phyloP scores from a whole-genome alignment of 371 early-diverging fungal species.

The Apophysomyces variabilis region DNA sequence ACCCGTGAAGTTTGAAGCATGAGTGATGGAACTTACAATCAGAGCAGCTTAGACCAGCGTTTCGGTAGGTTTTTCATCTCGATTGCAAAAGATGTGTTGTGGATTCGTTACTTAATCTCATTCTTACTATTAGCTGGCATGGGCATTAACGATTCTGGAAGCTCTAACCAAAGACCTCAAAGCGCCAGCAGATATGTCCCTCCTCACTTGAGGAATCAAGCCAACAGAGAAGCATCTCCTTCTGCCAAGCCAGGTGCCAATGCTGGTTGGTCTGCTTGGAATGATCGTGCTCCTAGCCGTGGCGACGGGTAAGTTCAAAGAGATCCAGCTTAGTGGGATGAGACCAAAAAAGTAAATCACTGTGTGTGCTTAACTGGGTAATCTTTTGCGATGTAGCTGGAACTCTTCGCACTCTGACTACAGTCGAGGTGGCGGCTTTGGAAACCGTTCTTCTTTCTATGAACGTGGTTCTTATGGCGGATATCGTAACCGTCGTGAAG shows the following conservation, averaged over 20 bases:
- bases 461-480: slow-evolving; percentile 41
- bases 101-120: not conserved
- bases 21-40: slow-evolving; percentile 63
- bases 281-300: slow-evolving; percentile 18
- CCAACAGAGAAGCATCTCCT: slow-evolving; percentile 19
- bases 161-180: slow-evolving; percentile 27
- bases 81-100: slow-evolving; percentile 4
- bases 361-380: no score
- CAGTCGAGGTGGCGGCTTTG: slow-evolving; percentile 32
- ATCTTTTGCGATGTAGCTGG: slow-evolving; percentile 39
- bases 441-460: slow-evolving; percentile 18
- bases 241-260: slow-evolving; percentile 20
- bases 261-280: slow-evolving; percentile 27
- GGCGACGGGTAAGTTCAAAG: slow-evolving; percentile 20
- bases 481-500: slow-evolving; percentile 53
- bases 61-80: slow-evolving; percentile 51
- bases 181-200: slow-evolving; percentile 52
- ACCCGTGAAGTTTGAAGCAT: slow-evolving; percentile 35
- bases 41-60: slow-evolving; percentile 68
- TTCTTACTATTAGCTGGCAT: slow-evolving; percentile 65
- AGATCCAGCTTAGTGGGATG: not conserved
- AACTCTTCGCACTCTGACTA: slow-evolving; percentile 58
- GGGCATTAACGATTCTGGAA: slow-evolving; percentile 56
- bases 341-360: not conserved
- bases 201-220: slow-evolving; percentile 55